Base-by-base conservation (phyloP, 1,284 basidiomycete genomes). In the Quambalaria eucalypti region DNA sequence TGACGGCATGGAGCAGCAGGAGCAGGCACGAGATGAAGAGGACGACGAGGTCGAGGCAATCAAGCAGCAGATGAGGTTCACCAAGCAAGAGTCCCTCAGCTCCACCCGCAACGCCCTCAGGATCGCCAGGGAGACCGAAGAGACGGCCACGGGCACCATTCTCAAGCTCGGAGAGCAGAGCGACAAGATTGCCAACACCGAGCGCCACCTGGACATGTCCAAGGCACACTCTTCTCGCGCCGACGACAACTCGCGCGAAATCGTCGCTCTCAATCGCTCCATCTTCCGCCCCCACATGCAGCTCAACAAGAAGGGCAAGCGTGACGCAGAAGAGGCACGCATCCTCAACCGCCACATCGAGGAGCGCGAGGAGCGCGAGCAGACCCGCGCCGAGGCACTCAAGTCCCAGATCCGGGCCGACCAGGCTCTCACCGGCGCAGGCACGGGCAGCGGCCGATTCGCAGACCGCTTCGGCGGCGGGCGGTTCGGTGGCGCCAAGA, bases 11-110 rank as follows among this genome's bases (percentile, higher is more conserved):
- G 60, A 69, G 50, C 62, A 65, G 48, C 59, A 60, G 30, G 59
- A 28, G 28, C 44, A 79, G 59, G 85, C 89, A 72, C 61, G 59
- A 6, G 64, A 66, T 28, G 90, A 93, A 76, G 87, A 87, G 64
- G 92, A 97, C 26, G 92, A 97, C 66, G 93, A 97, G 72, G 81
- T 95, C 4, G 93, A 98, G 78, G 90, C 87, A 14, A 93, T 98
- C 79, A 97, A 96, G 79, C 84, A 89, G 73, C 85, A 92, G 78
- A 90, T 90, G 65, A 82, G 86, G 53, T 88, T 84, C 71, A 78
- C 89, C 63, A 98, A 99, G 79, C 90, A 96, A 77, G 93, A 98
- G 69, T 87, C 85, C 73, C 85, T 95, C 48, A 86, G 85, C 56
- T 88, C 87, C 25, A 90, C 91, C 0, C 81, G 92, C 66, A 97